Conservation (phyloP, 2,329 filamentous ascomycete genomes). For the Aureobasidium mangrovei region DNA sequence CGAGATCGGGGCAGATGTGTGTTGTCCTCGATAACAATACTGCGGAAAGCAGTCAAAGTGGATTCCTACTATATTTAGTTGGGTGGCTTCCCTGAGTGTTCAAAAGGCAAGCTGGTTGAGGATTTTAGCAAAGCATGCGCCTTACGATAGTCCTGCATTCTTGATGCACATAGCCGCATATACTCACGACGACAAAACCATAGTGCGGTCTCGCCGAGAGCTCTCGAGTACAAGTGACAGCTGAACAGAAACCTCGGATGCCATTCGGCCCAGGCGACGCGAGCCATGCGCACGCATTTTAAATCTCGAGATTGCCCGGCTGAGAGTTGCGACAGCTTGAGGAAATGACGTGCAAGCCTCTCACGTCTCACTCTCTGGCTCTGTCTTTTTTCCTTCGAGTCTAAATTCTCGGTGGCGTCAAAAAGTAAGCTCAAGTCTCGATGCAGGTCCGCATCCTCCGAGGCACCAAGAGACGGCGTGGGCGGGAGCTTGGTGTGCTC, state of each 20-base stretch:
- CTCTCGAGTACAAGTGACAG: neutral
- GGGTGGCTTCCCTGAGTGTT: neutral
- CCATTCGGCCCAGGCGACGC: constrained; percentile 1
- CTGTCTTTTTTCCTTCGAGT: neutral
- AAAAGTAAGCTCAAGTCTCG: constrained; percentile 10
- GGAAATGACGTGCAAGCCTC: constrained; percentile 12
- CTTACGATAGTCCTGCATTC: neutral
- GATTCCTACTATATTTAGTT: constrained; percentile 1
- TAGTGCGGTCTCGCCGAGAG: constrained; percentile 2
- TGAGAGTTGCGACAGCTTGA: constrained; percentile 1
- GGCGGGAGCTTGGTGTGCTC: neutral
- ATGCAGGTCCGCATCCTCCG: constrained; percentile 9
- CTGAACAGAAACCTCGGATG: constrained; percentile 8
- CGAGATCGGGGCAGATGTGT: neutral
- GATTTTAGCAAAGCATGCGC: neutral
- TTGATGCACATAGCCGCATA: neutral
- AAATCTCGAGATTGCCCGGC: constrained; percentile 4
- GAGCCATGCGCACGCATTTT: neutral
- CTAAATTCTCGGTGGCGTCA: neutral
- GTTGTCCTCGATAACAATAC: constrained; percentile 8
- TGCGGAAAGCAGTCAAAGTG: neutral
- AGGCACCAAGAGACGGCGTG: neutral
- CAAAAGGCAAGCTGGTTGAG: neutral
- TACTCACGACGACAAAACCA: neutral
- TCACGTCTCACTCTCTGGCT: neutral